Base-by-base conservation (phyloP, 768 basidiomycete species). In the Hortiboletus flavorubellus region DNA sequence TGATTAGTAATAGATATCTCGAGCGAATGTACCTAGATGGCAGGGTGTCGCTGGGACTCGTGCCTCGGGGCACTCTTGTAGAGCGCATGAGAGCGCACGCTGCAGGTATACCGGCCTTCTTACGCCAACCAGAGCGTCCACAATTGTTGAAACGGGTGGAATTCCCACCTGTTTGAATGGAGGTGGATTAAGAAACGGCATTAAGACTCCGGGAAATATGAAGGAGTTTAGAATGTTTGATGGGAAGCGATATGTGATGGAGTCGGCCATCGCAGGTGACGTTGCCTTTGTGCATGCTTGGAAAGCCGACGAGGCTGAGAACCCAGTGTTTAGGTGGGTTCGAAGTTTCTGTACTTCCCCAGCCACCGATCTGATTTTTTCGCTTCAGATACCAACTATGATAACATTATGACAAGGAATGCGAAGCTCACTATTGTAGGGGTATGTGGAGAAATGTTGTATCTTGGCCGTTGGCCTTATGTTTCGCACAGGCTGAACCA, bases 261-360 rank as follows among this genome's bases (percentile, higher is more conserved):
- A 94, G 69, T 80, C 85, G 26, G 85, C 89, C 2, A 81, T 92
- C 58, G 75, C 80, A 16, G 88, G 86, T 33, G 88, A 91, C 68
- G 82, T 91, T 61, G 91, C 93, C 7, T 86, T 95, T 68, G 76
- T 94, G 39, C 78, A 85, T 38, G 92, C 90, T 15, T 93, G 91
- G 92, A 94, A 94, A 70, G 93, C 84, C 14, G 93, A 95, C 63
- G 91, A 91, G 67, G 80, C 83, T 46, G 92, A 92, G 6, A 95
- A 95, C 71, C 86, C 86, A 60, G 83, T 93, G 31, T 96, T 95
- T 77, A 80, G 91, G 87, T 89, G 60, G 41, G 53, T 54, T n/a
- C 30, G n/a, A 39, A 23, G 23, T 15, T 39, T n/a, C 26, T 63
- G 34, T 45, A 40, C 26, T 51, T n/a, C 26, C 2, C 41, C 33